Conservation (phyloP, 257 asterid genomes). For the Lycium barbarum region DNA sequence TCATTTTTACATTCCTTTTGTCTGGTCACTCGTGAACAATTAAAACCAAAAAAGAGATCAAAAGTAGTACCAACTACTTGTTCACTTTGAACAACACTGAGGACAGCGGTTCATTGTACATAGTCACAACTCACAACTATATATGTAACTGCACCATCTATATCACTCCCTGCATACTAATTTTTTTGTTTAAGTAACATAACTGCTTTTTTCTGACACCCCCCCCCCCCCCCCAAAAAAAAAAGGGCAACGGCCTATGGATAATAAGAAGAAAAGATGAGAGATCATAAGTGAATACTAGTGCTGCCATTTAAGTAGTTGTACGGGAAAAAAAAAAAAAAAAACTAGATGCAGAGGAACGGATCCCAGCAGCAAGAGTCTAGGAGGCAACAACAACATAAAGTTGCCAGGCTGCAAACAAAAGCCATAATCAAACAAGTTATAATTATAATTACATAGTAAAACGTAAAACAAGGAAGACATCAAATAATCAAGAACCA, state of each 20-base stretch:
- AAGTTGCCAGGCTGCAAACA: slow-evolving; percentile 66
- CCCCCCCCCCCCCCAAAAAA: no score
- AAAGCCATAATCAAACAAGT: background rate
- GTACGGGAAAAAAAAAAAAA: background rate
- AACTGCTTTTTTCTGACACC: no score
- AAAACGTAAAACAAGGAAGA: no score
- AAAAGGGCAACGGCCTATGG: no score
- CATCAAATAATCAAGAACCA: no score
- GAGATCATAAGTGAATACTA: background rate
- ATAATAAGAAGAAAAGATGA: no score
- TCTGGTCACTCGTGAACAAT: background rate
- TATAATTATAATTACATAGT: background rate
- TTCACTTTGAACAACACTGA: background rate
- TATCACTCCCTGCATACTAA: background rate
- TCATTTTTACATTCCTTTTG: background rate
- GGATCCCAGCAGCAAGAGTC: slow-evolving; percentile 70
- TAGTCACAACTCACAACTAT: no score
- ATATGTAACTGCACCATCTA: background rate
- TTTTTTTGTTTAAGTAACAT: no score
- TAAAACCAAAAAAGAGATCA: background rate
- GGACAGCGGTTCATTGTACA: no score
- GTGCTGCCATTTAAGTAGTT: background rate
- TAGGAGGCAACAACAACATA: slow-evolving; percentile 75
- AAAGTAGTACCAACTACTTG: background rate
- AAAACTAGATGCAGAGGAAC: slow-evolving; percentile 1